phyloP scores from a whole-genome alignment of 2,329 filamentous ascomycete species.

The Pestalotiopsis sp. region DNA sequence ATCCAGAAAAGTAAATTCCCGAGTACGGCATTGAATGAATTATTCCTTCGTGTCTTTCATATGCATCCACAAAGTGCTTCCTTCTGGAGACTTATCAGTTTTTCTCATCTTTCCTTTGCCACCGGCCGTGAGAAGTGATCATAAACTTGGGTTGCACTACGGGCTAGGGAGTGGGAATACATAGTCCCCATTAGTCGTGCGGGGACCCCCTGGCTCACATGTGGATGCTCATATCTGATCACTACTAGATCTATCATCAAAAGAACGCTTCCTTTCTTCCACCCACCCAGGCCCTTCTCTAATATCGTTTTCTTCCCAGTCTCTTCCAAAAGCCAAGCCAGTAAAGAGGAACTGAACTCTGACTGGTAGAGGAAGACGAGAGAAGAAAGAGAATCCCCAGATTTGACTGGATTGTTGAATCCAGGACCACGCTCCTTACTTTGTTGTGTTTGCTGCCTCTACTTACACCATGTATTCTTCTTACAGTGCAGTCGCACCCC shows the following conservation, averaged over 20 bases:
- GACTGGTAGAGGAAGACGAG: neutral
- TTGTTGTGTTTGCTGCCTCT: neutral
- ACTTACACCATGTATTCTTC: conserved; percentile 21
- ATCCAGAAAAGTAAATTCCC: neutral
- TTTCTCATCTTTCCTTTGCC: neutral
- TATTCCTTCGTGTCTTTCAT: neutral
- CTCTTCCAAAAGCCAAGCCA: neutral
- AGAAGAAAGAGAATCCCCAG: neutral
- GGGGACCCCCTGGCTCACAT: neutral
- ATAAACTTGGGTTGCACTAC: neutral
- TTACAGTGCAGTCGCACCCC: conserved; percentile 13
- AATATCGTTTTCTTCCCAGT: neutral
- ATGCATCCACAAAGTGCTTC: neutral
- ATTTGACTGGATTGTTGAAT: neutral
- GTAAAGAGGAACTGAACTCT: neutral
- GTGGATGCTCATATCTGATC: conserved; percentile 5
- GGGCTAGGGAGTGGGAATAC: neutral
- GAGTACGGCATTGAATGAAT: neutral
- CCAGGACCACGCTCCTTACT: neutral
- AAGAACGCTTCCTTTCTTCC: conserved; percentile 5
- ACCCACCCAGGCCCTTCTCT: neutral
- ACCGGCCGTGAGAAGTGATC: neutral
- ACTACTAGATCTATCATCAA: conserved; percentile 2
- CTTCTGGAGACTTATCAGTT: neutral
- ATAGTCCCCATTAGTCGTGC: neutral